Percentiles rank a stretch among this genome's conserved stretches.
Evolutionary conservation across 148 eudicot genomes (phyloP).

Genomic region (Cornus controversa): DNA sequence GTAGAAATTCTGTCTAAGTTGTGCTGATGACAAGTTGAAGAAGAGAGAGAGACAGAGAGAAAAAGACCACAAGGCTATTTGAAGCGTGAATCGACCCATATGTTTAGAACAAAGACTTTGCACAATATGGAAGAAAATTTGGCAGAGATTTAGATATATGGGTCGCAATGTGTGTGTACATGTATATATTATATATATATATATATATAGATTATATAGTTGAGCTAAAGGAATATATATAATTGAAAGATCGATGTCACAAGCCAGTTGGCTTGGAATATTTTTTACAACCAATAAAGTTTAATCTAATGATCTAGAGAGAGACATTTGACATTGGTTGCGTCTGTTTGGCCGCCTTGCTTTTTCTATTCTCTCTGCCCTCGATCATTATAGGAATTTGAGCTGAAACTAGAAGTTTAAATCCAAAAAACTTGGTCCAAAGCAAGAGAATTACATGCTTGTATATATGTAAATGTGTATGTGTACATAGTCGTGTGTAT

Average conservation of each 20-base stretch:
- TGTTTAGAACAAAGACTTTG: not conserved
- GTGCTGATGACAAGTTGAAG: constrained; percentile 35
- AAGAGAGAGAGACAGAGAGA: constrained; percentile 25
- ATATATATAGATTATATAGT: no score
- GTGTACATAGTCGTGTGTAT: no score
- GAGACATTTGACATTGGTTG: not conserved
- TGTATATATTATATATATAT: no score
- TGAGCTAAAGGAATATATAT: not conserved
- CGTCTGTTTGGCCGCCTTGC: not conserved
- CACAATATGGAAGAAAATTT: not conserved
- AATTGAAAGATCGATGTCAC: not conserved
- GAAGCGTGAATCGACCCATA: constrained; percentile 22
- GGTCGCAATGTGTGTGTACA: not conserved
- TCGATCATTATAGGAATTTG: not conserved
- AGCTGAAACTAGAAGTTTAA: not conserved
- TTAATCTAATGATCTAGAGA: not conserved
- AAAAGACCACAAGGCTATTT: constrained; percentile 10
- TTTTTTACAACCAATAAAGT: not conserved
- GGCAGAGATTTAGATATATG: not conserved
- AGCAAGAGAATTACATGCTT: not conserved
- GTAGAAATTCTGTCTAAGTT: constrained; percentile 55
- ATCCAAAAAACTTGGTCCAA: not conserved
- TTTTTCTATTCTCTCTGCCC: not conserved
- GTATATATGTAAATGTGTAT: no score
- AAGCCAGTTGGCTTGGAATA: not conserved